Conservation (phyloP, 257 asterid species). For the Perilla frutescens region DNA sequence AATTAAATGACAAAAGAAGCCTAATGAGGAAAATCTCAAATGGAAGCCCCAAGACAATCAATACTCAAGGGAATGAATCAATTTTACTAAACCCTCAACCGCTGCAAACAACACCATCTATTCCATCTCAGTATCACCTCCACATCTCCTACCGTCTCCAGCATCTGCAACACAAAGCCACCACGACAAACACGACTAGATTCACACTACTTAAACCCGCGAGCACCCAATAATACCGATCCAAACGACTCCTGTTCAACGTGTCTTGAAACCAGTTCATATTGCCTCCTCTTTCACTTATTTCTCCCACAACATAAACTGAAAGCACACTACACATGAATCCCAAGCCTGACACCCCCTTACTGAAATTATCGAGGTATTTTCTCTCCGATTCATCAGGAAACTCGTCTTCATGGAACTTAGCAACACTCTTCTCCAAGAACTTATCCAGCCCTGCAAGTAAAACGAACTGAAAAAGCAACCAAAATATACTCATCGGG, state of each 20-base stretch:
- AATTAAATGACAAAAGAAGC: too few species aligned
- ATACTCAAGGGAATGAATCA: too few species aligned
- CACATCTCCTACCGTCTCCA: too few species aligned
- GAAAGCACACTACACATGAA: not conserved
- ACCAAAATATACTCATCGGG: not conserved
- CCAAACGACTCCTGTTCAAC: not conserved
- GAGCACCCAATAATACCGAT: not conserved
- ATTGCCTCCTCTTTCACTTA: not conserved
- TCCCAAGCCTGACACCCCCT: not conserved
- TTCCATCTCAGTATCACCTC: too few species aligned
- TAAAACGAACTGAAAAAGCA: not conserved
- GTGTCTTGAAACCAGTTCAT: conserved; percentile 5
- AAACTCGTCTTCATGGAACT: not conserved
- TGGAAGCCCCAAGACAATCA: too few species aligned
- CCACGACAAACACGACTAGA: not conserved
- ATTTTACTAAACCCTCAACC: too few species aligned
- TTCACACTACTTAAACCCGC: not conserved
- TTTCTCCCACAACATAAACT: not conserved
- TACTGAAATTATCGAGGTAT: not conserved
- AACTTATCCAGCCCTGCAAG: not conserved
- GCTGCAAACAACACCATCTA: too few species aligned
- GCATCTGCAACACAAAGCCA: too few species aligned
- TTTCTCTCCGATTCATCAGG: not conserved
- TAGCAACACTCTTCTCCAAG: not conserved
- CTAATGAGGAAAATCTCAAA: too few species aligned